Evolutionary conservation across 495 filamentous ascomycete genomes (phyloP).

Genomic region (Penicillium mononematosum): DNA sequence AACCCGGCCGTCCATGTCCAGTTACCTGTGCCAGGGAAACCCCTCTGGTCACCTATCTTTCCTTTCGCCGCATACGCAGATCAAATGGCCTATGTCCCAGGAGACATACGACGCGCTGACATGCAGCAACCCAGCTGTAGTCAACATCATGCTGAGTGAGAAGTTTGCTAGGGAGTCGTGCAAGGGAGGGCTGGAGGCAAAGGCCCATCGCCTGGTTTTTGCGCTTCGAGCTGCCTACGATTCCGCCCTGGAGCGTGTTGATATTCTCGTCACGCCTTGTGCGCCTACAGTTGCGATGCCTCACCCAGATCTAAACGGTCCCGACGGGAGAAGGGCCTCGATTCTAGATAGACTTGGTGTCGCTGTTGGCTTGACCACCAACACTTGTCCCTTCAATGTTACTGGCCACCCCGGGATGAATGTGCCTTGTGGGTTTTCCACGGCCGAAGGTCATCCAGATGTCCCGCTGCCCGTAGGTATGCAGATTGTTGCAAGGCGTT

Average conservation of each 20-base stretch:
- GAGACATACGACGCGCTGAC: conserved; percentile 34
- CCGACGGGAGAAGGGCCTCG: conserved; percentile 7
- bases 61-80: conserved; percentile 21
- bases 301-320: conserved; percentile 19
- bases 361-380: conserved; percentile 44
- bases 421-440: conserved; percentile 50
- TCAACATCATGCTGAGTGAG: conserved; percentile 35
- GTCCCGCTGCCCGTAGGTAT: conserved; percentile 54
- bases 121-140: conserved; percentile 30
- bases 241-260: conserved; percentile 36
- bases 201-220: conserved; percentile 43
- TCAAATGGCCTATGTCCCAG: conserved; percentile 30
- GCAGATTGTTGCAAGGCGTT: conserved; percentile 55
- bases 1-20: conserved; percentile 35
- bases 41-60: conserved; percentile 30
- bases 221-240: conserved; percentile 48
- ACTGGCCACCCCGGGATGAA: conserved; percentile 57
- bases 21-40: conserved; percentile 31
- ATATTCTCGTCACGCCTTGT: conserved; percentile 49
- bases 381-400: conserved; percentile 55
- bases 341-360: conserved; percentile 34
- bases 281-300: conserved; percentile 41
- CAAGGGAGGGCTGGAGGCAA: conserved; percentile 32
- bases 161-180: conserved; percentile 25
- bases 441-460: conserved; percentile 29